Evolutionary conservation across 2,329 filamentous ascomycete species (phyloP), one percentile per base, ranked within the genome.

Genomic region (Rutstroemia sydowiana): DNA sequence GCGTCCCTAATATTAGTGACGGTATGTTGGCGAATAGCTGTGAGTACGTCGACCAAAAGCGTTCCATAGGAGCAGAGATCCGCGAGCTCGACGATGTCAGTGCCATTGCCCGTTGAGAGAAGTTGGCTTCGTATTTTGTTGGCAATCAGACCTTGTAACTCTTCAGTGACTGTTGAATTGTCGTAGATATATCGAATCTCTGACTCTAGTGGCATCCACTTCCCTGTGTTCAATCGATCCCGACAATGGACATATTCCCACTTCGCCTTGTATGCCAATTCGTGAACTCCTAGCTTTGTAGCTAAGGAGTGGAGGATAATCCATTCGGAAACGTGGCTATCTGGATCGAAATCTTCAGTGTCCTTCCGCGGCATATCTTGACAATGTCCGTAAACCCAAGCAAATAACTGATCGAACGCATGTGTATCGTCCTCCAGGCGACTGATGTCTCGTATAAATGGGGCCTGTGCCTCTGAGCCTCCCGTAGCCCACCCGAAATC

Each of bases 111-210:
- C 10, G 21, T 21, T 5, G 36, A 43, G 2, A 52, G 37, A 10
- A 48, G 13, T 6, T 31, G 14, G 13, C 21, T 1, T 0, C 51
- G 31, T 10, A 49, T 11, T 28, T 48, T 40, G 14, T 44, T 30
- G 0, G 37, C 23, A 3, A 44, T 14, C 1, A 52, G 39, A 5
- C 16, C 37, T 20, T 45, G 28, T 0, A 49, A 14, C 28, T 13
- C 20, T n/a, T 18, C 7, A 11, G 31, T 48, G 3, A 23, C 23
- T 3, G 11, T 23, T 5, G n/a, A 16, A 2, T 20, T 3, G 2
- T 23, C 10, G 14, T 52, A 52, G 5, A 52, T 48, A 5, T 34
- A 52, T 5, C 26, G 30, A 16, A 52, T 48, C 36, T 52, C 51
- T 1, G 39, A 28, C 1, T 7, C 13, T 1, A 48, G 18, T 2